Evolutionary conservation across 2,329 filamentous ascomycete genomes (phyloP).

Genomic region (Myriangium duriaei): DNA sequence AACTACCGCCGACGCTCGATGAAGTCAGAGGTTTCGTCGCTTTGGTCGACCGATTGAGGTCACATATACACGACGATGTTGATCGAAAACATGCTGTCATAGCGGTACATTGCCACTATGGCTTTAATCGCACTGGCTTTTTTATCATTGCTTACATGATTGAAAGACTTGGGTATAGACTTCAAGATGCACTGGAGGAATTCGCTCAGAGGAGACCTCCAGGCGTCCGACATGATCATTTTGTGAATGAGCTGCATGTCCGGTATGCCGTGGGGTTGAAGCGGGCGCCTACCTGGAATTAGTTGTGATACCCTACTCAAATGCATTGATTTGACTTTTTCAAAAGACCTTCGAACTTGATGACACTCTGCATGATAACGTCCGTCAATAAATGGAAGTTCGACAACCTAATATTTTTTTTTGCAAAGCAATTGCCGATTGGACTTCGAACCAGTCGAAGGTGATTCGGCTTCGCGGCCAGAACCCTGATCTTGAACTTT

Average conservation of each 20-base stretch:
- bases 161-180: slow-evolving; percentile 57
- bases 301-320: slow-evolving; percentile 1
- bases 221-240: slow-evolving; percentile 82
- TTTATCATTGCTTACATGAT: slow-evolving; percentile 86
- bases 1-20: slow-evolving; percentile 61
- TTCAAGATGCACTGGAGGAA: slow-evolving; percentile 65
- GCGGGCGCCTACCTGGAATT: slow-evolving; percentile 14
- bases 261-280: slow-evolving; percentile 51
- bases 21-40: slow-evolving; percentile 49
- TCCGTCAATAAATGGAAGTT: background rate
- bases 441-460: too few relatives aligned
- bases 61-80: slow-evolving; percentile 23
- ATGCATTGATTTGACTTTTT: too few relatives aligned
- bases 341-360: too few relatives aligned
- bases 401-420: background rate
- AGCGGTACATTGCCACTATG: slow-evolving; percentile 89
- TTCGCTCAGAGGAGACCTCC: slow-evolving; percentile 64
- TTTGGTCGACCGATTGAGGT: slow-evolving; percentile 39
- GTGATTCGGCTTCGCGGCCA: too few relatives aligned
- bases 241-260: slow-evolving; percentile 71
- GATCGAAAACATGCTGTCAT: slow-evolving; percentile 36
- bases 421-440: background rate
- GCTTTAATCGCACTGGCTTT: slow-evolving; percentile 88
- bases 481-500: too few relatives aligned
- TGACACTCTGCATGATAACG: too few relatives aligned